Base-by-base conservation (phyloP, 164 flowering plant genomes). In the Kingdonia uniflora region DNA sequence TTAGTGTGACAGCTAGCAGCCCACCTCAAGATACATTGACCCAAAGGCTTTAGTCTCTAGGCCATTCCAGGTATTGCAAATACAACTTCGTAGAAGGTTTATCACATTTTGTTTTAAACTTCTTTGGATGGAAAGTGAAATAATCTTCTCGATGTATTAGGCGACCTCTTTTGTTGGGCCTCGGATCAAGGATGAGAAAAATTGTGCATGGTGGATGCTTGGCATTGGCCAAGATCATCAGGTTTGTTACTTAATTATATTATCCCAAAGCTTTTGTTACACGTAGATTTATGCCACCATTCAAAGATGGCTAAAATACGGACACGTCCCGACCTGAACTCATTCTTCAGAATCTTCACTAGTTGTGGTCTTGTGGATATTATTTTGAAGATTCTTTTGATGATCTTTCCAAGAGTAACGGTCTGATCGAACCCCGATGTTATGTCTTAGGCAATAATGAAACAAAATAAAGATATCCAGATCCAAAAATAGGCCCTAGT, bases 1-100 rank as follows among this genome's bases (percentile, higher is more conserved):
- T 84, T 42, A 65, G 56, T 1, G 75, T 87, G 23, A 64, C 76
- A 40, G 92, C 95, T 14, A 91, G 98, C 69, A 91, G 85, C 60
- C 98, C 98, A n/a, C 39, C 68, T 91, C 92, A 37, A 76, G 98
- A 64, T 79, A 60, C 65, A 91, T 96, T 12, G 96, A 91, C 57
- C 92, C 98, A 14, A 91, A 87, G 71, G 83, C 68, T 54, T 72
- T 91, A 59, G 95, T 61, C 21, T 85, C 95, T 37, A 85, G 96
- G 77, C 74, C 80, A 25, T 91, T 78, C 72, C 85, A 78, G 91
- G 97, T 90, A 62, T 44, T 63, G 15, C 45, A 37, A 26, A 24
- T 52, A 42, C 39, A 23, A 38, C 33, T 29, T 38, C 16, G 48
- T 42, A 20, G 22, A 19, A 51, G 42, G 23, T 23, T 26, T 16